Evolutionary conservation across 192 early-diverging fungal genomes (phyloP), one percentile per base, ranked within the genome.

Genomic region (Coemansia umbellata): DNA sequence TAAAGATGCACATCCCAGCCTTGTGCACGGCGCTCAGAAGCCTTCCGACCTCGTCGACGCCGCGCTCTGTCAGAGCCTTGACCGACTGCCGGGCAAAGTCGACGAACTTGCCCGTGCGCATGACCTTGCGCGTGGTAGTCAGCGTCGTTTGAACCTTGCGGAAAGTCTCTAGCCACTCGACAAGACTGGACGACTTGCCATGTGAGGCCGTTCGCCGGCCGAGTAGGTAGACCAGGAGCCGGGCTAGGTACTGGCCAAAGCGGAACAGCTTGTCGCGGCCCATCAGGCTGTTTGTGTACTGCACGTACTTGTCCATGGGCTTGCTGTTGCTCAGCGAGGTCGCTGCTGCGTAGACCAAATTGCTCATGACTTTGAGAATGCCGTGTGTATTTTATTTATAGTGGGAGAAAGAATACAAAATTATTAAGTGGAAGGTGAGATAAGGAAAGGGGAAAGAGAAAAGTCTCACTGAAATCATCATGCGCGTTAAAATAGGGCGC

Each of bases 191-290:
- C 8, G 55, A 51, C 41, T 58, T 63, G 10, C 60, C 71, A 9
- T 21, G 33, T 13, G 30, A 37, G 14, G 45, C 22, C 7, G 58
- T 32, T 21, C 63, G 70, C 13, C 55, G 55, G 10, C 44, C 37
- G 11, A 67, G 15, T 4, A 73, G 24, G 48, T 74, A 91, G 28
- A 78, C 82, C 27, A 88, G 71, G 60, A 93, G 91, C 14, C 90
- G 89, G 8, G 88, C 78, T 63, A 90, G 85, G 78, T 92, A 93
- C 67, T 97, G 94, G 19, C 90, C 80, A 41, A 88, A 78, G 56
- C 92, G 84, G 64, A 85, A 85, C n/a, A 79, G 53, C 57, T 89
- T 88, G 61, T 91, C 89, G 53, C 89, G 86, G 24, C 87, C 89
- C 14, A 75, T 71, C 17, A 85, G 84, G 21, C 80, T 85, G 57